A percentile compares a stretch with the other conserved stretches of the same genome.
phyloP scores from a whole-genome alignment of 179 eudicot species.

The Beta macrorhiza region DNA sequence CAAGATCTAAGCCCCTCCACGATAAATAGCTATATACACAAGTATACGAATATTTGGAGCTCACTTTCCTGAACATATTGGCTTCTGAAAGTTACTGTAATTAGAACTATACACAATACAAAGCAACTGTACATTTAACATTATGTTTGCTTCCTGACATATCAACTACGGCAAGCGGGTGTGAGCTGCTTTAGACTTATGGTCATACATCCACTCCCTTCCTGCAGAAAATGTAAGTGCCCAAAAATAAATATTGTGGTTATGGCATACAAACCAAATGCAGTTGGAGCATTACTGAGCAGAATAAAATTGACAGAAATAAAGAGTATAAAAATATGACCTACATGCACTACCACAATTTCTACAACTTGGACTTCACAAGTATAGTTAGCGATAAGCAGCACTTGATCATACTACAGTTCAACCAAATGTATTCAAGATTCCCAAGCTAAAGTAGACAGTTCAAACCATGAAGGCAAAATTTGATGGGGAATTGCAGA shows the following conservation, averaged over 20 bases:
- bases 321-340: background rate
- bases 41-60: background rate
- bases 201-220: conserved; percentile 7
- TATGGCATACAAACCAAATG: background rate
- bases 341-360: conserved; percentile 1
- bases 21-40: conserved; percentile 14
- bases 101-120: conserved; percentile 18
- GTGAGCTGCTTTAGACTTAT: conserved; percentile 1
- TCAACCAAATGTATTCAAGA: background rate
- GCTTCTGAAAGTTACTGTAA: conserved; percentile 5
- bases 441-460: background rate
- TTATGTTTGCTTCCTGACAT: conserved; percentile 8
- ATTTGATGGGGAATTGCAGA: background rate
- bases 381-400: conserved; percentile 2
- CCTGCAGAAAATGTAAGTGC: conserved; percentile 22
- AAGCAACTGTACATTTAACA: conserved; percentile 24
- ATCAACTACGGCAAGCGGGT: background rate
- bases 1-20: background rate
- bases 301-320: background rate
- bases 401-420: background rate
- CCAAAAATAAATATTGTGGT: background rate
- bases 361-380: background rate
- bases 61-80: conserved; percentile 2
- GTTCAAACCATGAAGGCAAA: background rate
- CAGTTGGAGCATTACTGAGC: background rate